These are phyloP conservation scores for Manihot esculenta DNA, from an alignment of 441 rosid species.

Conservation along the genomic window DNA sequence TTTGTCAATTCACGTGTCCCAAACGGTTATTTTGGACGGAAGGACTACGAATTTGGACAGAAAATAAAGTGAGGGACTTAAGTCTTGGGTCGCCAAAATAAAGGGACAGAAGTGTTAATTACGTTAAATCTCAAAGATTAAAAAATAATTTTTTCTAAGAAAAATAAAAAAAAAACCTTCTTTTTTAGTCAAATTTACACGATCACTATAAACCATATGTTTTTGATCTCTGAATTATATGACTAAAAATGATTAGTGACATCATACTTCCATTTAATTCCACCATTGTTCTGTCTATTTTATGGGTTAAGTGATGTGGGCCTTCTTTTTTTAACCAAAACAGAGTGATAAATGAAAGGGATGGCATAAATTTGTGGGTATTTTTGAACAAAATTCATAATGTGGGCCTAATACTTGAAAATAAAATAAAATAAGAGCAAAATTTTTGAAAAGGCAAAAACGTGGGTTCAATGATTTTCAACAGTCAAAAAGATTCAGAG, in stretches of 20 bases:
- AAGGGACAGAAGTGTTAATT: too few relatives aligned
- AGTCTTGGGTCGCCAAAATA: too few relatives aligned
- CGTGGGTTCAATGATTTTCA: conserved; percentile 31
- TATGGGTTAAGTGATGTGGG: neutral
- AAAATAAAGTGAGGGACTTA: too few relatives aligned
- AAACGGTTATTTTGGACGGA: too few relatives aligned
- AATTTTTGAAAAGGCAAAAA: neutral
- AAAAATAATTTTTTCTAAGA: too few relatives aligned
- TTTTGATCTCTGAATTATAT: too few relatives aligned
- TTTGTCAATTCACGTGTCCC: too few relatives aligned
- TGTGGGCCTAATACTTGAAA: conserved; percentile 4
- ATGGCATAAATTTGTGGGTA: neutral
- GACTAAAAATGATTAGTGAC: neutral
- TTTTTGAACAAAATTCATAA: neutral
- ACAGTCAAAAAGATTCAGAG: conserved; percentile 29
- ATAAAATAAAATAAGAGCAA: neutral
- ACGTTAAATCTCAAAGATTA: too few relatives aligned
- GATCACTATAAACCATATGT: too few relatives aligned
- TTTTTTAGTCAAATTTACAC: too few relatives aligned
- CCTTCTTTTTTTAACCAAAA: neutral
- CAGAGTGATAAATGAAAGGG: neutral
- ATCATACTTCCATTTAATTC: conserved; percentile 4
- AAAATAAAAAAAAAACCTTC: too few relatives aligned
- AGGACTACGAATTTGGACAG: too few relatives aligned
- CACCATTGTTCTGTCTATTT: neutral